Conservation (phyloP, 176 grass and related monocot species). For the Hordeum vulgare region MorexV3_pseudomolecules_assembly NC_058521.1:71269336-71269835, state of each 20-base stretch:
- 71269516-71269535: constrained; percentile 28
- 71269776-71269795: constrained; percentile 92
- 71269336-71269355: not conserved
- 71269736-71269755: constrained; percentile 85
- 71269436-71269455: not conserved
- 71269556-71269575: constrained; percentile 67
- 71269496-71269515: not conserved
- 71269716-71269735: constrained; percentile 93
- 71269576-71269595: constrained; percentile 47
- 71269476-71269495: not conserved
- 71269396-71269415: not conserved
- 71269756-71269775: constrained; percentile 50
- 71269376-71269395: not conserved
- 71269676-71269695: constrained; percentile 68
- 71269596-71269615: constrained; percentile 97
- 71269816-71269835: constrained; percentile 68
- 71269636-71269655: constrained; percentile 88
- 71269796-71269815: constrained; percentile 83
- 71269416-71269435: too few relatives aligned
- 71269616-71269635: constrained; percentile 89
- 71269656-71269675: constrained; percentile 91
- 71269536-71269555: not conserved
- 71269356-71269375: not conserved
- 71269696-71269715: constrained; percentile 93
- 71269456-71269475: not conserved